phyloP scores from a whole-genome alignment of 1,139 yeast species.

The Kodamaea ohmeri region DNA sequence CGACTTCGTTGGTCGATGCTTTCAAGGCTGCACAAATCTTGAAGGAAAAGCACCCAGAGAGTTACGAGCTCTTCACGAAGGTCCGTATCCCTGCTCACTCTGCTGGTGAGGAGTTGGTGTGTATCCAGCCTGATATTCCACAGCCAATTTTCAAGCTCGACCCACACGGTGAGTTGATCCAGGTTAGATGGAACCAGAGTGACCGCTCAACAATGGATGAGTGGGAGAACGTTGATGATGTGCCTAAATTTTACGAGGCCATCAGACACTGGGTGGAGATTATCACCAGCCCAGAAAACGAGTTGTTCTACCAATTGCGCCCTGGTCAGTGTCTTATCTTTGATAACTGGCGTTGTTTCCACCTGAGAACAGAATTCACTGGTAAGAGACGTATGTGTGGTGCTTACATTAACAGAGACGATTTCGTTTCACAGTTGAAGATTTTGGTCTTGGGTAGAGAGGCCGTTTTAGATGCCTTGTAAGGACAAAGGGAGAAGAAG shows the following conservation, averaged over 20 bases:
- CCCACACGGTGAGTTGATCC: slow-evolving; percentile 52
- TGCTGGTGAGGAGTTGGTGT: slow-evolving; percentile 69
- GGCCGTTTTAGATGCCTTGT: slow-evolving; percentile 42
- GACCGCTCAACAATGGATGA: slow-evolving; percentile 67
- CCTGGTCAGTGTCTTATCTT: slow-evolving; percentile 73
- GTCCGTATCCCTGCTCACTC: slow-evolving; percentile 71
- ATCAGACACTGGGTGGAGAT: slow-evolving; percentile 56
- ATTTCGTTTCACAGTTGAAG: slow-evolving; percentile 56
- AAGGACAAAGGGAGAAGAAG: slow-evolving; percentile 5
- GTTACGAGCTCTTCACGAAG: slow-evolving; percentile 50
- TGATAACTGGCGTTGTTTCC: slow-evolving; percentile 77
- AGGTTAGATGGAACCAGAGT: slow-evolving; percentile 74
- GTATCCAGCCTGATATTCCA: slow-evolving; percentile 61
- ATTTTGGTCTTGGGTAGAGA: slow-evolving; percentile 53
- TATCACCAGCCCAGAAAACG: slow-evolving; percentile 51
- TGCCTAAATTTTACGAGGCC: slow-evolving; percentile 59
- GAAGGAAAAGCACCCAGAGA: slow-evolving; percentile 49
- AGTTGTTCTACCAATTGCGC: slow-evolving; percentile 53
- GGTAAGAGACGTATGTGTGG: slow-evolving; percentile 78
- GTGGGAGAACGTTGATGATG: slow-evolving; percentile 53
- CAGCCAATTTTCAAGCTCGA: slow-evolving; percentile 64
- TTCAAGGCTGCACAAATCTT: slow-evolving; percentile 59
- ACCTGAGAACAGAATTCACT: slow-evolving; percentile 66
- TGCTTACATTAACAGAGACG: slow-evolving; percentile 70
- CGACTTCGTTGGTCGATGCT: slow-evolving; percentile 69